A percentile compares a stretch with the other conserved stretches of the same genome.
These are phyloP conservation scores for Naumovozyma castellii DNA, from an alignment of 805 yeast species.

Conservation along the genomic window DNA sequence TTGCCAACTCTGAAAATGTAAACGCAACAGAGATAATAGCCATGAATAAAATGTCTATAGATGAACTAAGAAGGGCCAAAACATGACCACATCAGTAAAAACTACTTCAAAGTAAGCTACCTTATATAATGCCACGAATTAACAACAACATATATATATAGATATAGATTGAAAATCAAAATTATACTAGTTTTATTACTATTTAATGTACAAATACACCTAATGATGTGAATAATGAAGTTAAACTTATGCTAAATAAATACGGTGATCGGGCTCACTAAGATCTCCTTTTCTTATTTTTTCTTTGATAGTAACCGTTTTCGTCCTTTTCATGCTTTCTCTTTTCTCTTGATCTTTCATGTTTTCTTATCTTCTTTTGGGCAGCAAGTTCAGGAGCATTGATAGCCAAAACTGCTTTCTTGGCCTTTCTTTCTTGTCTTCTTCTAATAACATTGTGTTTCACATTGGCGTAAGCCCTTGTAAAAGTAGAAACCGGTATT, in stretches of 20 bases:
- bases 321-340: constrained; percentile 67
- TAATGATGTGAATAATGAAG: too few relatives aligned
- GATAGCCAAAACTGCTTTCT: constrained; percentile 65
- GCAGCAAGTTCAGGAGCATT: constrained; percentile 79
- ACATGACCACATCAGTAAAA: too few relatives aligned
- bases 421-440: constrained; percentile 67
- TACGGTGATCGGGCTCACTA: too few relatives aligned
- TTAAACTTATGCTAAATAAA: too few relatives aligned
- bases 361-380: constrained; percentile 64
- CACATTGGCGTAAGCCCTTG: constrained; percentile 53
- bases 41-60: not conserved
- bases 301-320: constrained; percentile 63
- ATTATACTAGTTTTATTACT: too few relatives aligned
- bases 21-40: constrained; percentile 5
- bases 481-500: constrained; percentile 63
- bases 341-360: constrained; percentile 65
- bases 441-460: constrained; percentile 48
- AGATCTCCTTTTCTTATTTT: constrained; percentile 37
- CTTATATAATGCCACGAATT: too few relatives aligned
- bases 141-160: too few relatives aligned
- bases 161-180: too few relatives aligned
- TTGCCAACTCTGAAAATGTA: constrained; percentile 11
- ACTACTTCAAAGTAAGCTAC: too few relatives aligned
- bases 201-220: too few relatives aligned
- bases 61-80: not conserved